phyloP scores from a whole-genome alignment of 2,329 filamentous ascomycete genomes.

The Dryadomyces quercivorus region DNA sequence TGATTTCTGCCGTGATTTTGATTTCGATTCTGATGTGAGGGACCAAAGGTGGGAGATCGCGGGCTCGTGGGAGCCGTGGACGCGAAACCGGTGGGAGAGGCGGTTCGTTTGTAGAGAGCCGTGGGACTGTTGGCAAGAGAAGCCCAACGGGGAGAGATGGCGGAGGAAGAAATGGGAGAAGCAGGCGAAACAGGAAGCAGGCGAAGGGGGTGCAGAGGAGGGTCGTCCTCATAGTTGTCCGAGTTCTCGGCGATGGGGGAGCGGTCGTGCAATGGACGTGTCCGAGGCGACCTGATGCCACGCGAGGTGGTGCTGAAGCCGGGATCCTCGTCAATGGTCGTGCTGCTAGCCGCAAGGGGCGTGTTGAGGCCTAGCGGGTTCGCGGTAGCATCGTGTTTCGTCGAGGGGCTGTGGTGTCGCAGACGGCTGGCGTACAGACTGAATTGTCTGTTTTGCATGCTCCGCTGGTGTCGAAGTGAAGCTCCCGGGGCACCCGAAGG shows the following conservation, averaged over 20 bases:
- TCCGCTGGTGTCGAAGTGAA: constrained; percentile 10
- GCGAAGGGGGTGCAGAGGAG: background rate
- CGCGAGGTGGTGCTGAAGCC: background rate
- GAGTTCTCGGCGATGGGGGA: background rate
- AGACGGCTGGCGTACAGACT: constrained; percentile 15
- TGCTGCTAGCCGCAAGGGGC: constrained; percentile 1
- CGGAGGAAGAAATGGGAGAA: constrained; percentile 2
- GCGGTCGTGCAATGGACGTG: background rate
- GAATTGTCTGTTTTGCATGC: constrained; percentile 14
- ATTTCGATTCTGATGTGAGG: background rate
- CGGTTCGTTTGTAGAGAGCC: constrained; percentile 11
- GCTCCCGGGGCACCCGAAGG: background rate
- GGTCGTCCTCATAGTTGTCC: constrained; percentile 1
- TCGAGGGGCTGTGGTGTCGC: constrained; percentile 16
- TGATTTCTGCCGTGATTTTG: too few species aligned
- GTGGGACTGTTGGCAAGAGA: constrained; percentile 20
- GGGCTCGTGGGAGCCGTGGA: constrained; percentile 12
- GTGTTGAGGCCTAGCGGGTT: constrained; percentile 8
- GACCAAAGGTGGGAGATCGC: constrained; percentile 2
- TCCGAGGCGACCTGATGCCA: background rate
- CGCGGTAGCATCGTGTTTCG: constrained; percentile 17
- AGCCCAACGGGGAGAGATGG: constrained; percentile 33
- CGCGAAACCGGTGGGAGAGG: constrained; percentile 4
- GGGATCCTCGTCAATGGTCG: constrained; percentile 3
- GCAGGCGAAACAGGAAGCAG: background rate